These are phyloP conservation scores for Globisporangium acanthophoron DNA, from an alignment of 352 stramenopile species.

Conservation along the genomic window DNA sequence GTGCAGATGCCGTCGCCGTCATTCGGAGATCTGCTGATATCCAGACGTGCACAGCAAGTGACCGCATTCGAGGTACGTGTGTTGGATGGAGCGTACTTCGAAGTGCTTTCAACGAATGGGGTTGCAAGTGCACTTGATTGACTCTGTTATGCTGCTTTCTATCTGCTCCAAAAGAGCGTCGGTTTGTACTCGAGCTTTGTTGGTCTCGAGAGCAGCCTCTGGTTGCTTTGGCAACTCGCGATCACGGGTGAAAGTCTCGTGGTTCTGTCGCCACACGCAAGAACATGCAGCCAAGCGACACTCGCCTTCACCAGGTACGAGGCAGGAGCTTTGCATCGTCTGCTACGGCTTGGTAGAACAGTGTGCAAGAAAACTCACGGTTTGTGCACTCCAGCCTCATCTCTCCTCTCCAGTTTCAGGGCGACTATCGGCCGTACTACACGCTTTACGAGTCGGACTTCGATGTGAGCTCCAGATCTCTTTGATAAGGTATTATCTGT, in stretches of 20 bases:
- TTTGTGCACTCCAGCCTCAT: slow-evolving; percentile 50
- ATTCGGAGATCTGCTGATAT: slow-evolving; percentile 67
- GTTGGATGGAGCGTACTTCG: background rate
- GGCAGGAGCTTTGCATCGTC: background rate
- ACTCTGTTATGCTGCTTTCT: background rate
- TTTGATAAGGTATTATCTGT: background rate
- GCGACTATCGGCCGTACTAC: slow-evolving; percentile 83
- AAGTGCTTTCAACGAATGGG: background rate
- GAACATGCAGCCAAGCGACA: slow-evolving; percentile 76
- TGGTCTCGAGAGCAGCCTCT: slow-evolving; percentile 62
- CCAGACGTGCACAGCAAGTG: slow-evolving; percentile 36
- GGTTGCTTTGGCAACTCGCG: slow-evolving; percentile 81
- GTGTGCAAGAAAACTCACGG: background rate
- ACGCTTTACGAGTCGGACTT: slow-evolving; percentile 86
- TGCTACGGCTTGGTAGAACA: background rate
- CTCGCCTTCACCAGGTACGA: slow-evolving; percentile 72
- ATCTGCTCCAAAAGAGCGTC: slow-evolving; percentile 37
- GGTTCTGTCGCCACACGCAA: slow-evolving; percentile 69
- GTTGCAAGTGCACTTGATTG: background rate
- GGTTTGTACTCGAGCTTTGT: slow-evolving; percentile 84
- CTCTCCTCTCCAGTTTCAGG: slow-evolving; percentile 68
- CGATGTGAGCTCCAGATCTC: slow-evolving; percentile 27
- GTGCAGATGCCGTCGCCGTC: slow-evolving; percentile 41
- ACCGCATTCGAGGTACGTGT: slow-evolving; percentile 56
- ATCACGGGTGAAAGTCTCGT: slow-evolving; percentile 81